phyloP scores from a whole-genome alignment of 2,329 filamentous ascomycete genomes.

The Clonostachys sp. region DNA sequence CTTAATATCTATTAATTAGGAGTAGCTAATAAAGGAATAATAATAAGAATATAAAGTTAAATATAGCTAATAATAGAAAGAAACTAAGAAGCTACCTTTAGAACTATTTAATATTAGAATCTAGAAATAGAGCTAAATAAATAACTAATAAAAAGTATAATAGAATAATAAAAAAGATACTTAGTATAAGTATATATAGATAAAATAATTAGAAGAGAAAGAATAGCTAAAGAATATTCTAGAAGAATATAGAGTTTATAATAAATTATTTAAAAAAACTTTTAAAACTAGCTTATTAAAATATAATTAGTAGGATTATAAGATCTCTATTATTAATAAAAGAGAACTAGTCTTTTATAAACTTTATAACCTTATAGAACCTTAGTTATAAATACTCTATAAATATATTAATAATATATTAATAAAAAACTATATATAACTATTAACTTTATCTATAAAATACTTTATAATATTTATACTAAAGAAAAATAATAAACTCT shows the following conservation, averaged over 20 bases:
- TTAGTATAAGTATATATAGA: neutral
- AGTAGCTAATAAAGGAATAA: neutral
- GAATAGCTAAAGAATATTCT: neutral
- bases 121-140: neutral
- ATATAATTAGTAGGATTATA: no score
- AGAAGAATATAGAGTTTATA: slow-evolving; percentile 1
- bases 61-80: neutral
- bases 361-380: no score
- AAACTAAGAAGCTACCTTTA: neutral
- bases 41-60: neutral
- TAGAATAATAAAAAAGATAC: neutral
- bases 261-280: slow-evolving; percentile 5
- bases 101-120: neutral
- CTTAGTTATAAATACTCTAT: no score
- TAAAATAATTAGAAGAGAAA: neutral
- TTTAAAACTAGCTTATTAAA: no score
- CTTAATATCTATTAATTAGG: neutral
- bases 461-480: slow-evolving; percentile 8
- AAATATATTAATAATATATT: no score
- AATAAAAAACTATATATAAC: slow-evolving; percentile 2
- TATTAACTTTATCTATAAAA: slow-evolving; percentile 3
- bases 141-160: neutral
- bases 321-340: no score
- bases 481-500: slow-evolving; percentile 12
- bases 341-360: no score